phyloP scores from a whole-genome alignment of 1,139 yeast species.

The Geotrichum bryndzae region DNA sequence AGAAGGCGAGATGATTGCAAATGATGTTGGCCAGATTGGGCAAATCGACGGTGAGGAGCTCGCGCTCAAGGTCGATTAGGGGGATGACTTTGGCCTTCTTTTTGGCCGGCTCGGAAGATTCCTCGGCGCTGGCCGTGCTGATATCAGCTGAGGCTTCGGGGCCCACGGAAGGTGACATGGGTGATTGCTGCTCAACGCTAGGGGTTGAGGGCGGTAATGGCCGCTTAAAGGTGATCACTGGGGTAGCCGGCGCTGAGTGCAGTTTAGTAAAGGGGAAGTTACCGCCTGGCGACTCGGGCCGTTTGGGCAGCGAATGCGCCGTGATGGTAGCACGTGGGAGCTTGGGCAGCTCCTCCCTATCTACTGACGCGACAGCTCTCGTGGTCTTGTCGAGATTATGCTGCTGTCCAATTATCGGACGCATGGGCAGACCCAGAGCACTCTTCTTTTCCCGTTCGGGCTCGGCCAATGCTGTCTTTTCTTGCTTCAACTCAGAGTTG shows the following conservation, averaged over 20 bases:
- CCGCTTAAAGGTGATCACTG: background rate
- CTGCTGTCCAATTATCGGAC: no score
- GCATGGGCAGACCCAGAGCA: no score
- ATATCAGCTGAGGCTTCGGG: background rate
- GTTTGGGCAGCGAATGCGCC: background rate
- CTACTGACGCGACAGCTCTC: no score
- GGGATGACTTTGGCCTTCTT: background rate
- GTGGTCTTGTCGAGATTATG: no score
- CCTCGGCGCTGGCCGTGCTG: background rate
- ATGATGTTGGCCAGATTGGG: conserved; percentile 36
- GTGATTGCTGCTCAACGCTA: background rate
- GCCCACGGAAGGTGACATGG: background rate
- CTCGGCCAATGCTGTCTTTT: background rate
- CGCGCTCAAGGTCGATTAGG: background rate
- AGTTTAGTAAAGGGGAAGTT: background rate
- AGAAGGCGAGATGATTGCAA: conserved; percentile 82
- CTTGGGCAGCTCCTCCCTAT: no score
- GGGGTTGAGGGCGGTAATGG: background rate
- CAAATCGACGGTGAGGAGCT: background rate
- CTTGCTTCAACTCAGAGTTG: background rate
- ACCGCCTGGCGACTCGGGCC: background rate
- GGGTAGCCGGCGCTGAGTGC: background rate
- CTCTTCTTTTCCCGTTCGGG: no score
- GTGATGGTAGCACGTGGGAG: no score
- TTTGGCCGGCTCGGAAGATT: background rate